These are phyloP conservation scores for Millerago galiae DNA, from an alignment of 805 yeast genomes.

Conservation along the genomic window DNA sequence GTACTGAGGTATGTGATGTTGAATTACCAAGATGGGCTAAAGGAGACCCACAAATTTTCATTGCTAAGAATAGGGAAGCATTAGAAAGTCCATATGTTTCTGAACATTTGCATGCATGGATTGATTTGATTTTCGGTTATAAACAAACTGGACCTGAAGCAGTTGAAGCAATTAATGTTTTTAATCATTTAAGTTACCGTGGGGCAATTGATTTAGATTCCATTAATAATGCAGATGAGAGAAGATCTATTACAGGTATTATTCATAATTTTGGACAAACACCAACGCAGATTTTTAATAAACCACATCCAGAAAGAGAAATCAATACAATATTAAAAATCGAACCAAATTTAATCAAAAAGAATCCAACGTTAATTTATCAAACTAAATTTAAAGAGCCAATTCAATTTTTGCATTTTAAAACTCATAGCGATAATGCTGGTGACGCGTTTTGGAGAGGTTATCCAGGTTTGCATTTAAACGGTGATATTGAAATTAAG, in stretches of 20 bases:
- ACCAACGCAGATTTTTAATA: constrained; percentile 63
- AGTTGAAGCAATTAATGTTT: constrained; percentile 61
- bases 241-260: constrained; percentile 72
- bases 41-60: constrained; percentile 66
- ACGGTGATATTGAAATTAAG: constrained; percentile 21
- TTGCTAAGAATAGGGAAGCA: constrained; percentile 74
- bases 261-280: constrained; percentile 93
- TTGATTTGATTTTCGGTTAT: constrained; percentile 75
- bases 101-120: constrained; percentile 72
- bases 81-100: constrained; percentile 79
- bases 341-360: constrained; percentile 26
- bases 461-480: constrained; percentile 29
- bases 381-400: constrained; percentile 37
- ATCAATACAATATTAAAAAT: constrained; percentile 31
- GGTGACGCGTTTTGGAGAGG: constrained; percentile 43
- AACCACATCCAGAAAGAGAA: constrained; percentile 56
- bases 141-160: constrained; percentile 75
- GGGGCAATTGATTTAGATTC: constrained; percentile 77
- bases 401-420: constrained; percentile 39
- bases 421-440: constrained; percentile 29
- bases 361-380: constrained; percentile 33
- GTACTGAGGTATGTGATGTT: constrained; percentile 52
- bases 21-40: constrained; percentile 80
- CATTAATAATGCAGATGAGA: constrained; percentile 67
- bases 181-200: constrained; percentile 77